Percentiles rank a stretch among this genome's conserved stretches.
These are phyloP conservation scores for Colletotrichum tofieldiae DNA, from an alignment of 2,329 filamentous ascomycete species.

Conservation along the genomic window DNA sequence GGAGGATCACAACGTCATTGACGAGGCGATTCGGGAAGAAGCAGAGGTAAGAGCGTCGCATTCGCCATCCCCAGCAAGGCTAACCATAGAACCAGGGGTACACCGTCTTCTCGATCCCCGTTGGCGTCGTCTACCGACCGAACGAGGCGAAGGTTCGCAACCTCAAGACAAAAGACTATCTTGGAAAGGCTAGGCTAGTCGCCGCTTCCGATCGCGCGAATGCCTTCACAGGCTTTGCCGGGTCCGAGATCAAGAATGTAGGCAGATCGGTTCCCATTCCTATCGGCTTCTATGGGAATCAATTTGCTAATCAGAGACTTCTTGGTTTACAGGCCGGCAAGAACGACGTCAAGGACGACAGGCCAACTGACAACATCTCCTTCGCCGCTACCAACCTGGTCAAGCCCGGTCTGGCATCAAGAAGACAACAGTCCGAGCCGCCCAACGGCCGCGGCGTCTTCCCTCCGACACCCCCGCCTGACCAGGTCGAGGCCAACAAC, in stretches of 20 bases:
- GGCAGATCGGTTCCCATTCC: slow-evolving; percentile 47
- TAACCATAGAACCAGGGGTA: slow-evolving; percentile 77
- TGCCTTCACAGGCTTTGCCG: slow-evolving; percentile 86
- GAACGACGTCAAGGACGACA: slow-evolving; percentile 78
- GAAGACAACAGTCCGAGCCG: slow-evolving; percentile 88
- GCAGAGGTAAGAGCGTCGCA: slow-evolving; percentile 78
- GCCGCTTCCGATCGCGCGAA: slow-evolving; percentile 87
- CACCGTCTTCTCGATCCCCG: slow-evolving; percentile 97
- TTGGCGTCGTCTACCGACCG: slow-evolving; percentile 94
- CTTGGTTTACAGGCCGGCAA: slow-evolving; percentile 62
- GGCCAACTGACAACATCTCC: slow-evolving; percentile 87
- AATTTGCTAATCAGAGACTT: slow-evolving; percentile 46
- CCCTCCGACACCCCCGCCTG: slow-evolving; percentile 97
- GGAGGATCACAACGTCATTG: slow-evolving; percentile 96
- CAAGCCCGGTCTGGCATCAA: slow-evolving; percentile 85
- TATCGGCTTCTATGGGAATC: slow-evolving; percentile 25
- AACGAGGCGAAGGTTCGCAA: slow-evolving; percentile 99
- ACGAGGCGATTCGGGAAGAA: slow-evolving; percentile 94
- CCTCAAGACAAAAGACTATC: slow-evolving; percentile 96
- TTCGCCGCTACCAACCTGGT: slow-evolving; percentile 95
- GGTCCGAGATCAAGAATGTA: slow-evolving; percentile 83
- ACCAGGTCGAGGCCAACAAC: slow-evolving; percentile 76
- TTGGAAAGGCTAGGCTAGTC: slow-evolving; percentile 94
- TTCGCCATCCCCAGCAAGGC: background rate
- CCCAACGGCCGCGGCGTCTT: slow-evolving; percentile 84